These are phyloP conservation scores for Isatis tinctoria DNA, from an alignment of 345 rosid species.

Conservation along the genomic window DNA sequence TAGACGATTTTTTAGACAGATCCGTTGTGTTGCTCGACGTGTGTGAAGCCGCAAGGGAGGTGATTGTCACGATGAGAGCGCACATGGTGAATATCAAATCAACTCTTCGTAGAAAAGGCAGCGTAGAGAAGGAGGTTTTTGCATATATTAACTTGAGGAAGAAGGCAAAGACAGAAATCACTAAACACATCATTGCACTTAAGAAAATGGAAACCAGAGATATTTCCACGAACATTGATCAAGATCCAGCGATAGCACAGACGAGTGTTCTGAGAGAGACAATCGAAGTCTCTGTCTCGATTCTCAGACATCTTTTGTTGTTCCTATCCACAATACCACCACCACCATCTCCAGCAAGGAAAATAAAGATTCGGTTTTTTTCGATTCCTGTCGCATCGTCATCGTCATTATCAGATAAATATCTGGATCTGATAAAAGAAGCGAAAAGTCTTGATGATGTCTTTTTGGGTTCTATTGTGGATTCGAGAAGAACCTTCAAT, in stretches of 20 bases:
- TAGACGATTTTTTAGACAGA: slow-evolving; percentile 37
- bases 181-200: slow-evolving; percentile 37
- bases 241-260: not conserved
- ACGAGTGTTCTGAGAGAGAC: slow-evolving; percentile 11
- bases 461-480: slow-evolving; percentile 1
- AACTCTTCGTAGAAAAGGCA: slow-evolving; percentile 40
- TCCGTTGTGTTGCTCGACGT: slow-evolving; percentile 40
- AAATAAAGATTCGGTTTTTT: slow-evolving; percentile 38
- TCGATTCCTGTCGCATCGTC: slow-evolving; percentile 17
- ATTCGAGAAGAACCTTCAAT: not conserved
- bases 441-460: slow-evolving; percentile 40
- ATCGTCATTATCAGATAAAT: slow-evolving; percentile 4
- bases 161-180: slow-evolving; percentile 44
- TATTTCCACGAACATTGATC: not conserved
- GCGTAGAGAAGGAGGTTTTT: slow-evolving; percentile 29
- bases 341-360: not conserved
- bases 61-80: slow-evolving; percentile 34
- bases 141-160: slow-evolving; percentile 51
- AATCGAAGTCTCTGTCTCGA: slow-evolving; percentile 27
- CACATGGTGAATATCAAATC: slow-evolving; percentile 39
- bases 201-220: slow-evolving; percentile 34
- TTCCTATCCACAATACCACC: slow-evolving; percentile 37
- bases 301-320: slow-evolving; percentile 41
- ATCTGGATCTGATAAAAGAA: slow-evolving; percentile 27
- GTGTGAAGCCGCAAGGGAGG: slow-evolving; percentile 32